Base-by-base conservation (phyloP, 768 basidiomycete genomes). In the Stropharia rugosoannulata region DNA sequence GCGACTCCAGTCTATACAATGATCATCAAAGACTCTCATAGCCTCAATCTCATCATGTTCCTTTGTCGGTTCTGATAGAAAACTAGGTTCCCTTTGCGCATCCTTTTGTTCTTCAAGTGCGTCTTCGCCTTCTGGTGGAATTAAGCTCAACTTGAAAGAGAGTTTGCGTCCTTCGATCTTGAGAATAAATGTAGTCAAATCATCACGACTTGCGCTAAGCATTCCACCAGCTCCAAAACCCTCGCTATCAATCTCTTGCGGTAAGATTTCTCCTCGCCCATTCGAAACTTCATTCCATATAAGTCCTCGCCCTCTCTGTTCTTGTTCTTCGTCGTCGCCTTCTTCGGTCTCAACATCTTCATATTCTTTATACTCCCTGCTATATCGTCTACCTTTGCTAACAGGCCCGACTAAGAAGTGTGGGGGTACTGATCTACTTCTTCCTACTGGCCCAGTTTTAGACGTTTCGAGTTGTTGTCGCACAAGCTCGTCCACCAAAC, bases 91-190 rank as follows among this genome's bases (percentile, higher is more conserved):
- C 36, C 35, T 43, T 38, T 39, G 19, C 15, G 13, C 41, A 32
- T 51, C 36, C 32, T 47, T 44, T 15, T 67, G 54, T 65, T 67
- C 57, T 60, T 59, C 49, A 61, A 68, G 47, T 56, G 43, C 50
- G 15, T 66, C 66, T 38, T 63, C 66, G 11, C 70, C 32, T 59
- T 54, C 49, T 2, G 45, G 35, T 1, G 54, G 49, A 16, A 88
- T 78, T 40, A 93, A 59, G 61, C 91, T 87, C 56, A 95, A 70
- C 68, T 95, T 86, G 61, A 94, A 94, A n/a, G 75, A 74, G 18
- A 88, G 75, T 47, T 73, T 73, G 52, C 74, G 74, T 2, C 79
- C 82, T 36, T 88, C 85, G 42, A 89, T 82, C 25, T 78, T 76
- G 10, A 95, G 76, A 13, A 83, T 75, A 60, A 92, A 89, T 52